Evolutionary conservation across 306 rosid species (phyloP).

Genomic region (Quercus cerris): DNA sequence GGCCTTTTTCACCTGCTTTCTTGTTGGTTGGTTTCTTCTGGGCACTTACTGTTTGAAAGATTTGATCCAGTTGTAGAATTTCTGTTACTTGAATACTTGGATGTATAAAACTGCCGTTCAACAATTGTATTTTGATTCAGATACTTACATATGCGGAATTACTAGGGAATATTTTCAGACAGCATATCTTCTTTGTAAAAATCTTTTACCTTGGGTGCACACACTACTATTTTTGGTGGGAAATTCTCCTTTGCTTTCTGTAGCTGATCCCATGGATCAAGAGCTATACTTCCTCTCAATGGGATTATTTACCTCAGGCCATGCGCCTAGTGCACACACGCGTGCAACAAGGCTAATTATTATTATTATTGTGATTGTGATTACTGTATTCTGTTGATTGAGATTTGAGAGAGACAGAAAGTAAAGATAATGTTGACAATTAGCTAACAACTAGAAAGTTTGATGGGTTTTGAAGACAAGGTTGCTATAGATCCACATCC

Average conservation of each 20-base stretch:
- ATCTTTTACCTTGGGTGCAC: neutral
- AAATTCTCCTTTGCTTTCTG: neutral
- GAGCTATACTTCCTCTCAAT: too few relatives aligned
- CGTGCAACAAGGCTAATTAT: too few relatives aligned
- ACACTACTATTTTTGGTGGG: neutral
- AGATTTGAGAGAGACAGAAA: too few relatives aligned
- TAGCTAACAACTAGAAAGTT: too few relatives aligned
- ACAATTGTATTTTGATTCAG: neutral
- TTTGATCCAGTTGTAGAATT: constrained; percentile 69
- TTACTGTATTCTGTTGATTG: too few relatives aligned
- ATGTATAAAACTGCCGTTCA: constrained; percentile 25
- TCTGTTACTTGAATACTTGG: neutral
- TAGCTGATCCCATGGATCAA: neutral
- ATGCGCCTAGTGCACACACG: too few relatives aligned
- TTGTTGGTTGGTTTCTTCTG: constrained; percentile 87
- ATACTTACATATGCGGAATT: neutral
- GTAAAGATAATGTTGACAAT: too few relatives aligned
- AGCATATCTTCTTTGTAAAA: neutral
- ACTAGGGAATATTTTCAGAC: neutral
- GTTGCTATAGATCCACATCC: too few relatives aligned
- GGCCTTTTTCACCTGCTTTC: constrained; percentile 49
- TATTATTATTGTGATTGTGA: too few relatives aligned
- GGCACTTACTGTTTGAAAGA: constrained; percentile 81
- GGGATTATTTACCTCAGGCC: too few relatives aligned
- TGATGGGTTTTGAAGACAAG: too few relatives aligned